phyloP scores from a whole-genome alignment of 164 flowering plant species.

The Dillenia turbinata region DNA sequence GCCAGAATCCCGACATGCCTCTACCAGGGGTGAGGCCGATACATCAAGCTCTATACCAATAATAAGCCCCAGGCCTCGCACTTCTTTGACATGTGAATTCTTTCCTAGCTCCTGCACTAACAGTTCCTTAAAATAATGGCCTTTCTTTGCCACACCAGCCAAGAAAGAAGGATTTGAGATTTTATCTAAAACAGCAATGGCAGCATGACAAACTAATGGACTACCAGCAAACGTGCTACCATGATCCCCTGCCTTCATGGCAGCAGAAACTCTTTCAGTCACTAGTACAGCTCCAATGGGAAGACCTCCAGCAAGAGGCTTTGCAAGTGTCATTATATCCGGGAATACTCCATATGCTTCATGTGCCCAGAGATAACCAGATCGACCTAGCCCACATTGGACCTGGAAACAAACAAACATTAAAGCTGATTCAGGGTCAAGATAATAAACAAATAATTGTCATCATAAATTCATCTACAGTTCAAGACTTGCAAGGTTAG shows the following conservation, averaged over 20 bases:
- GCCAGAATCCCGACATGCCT: slow-evolving; percentile 71
- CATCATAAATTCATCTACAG: not conserved
- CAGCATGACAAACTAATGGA: slow-evolving; percentile 70
- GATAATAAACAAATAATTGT: too few relatives aligned
- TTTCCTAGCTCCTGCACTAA: slow-evolving; percentile 47
- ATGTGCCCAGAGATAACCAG: slow-evolving; percentile 82
- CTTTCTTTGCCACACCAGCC: slow-evolving; percentile 60
- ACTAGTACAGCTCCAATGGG: slow-evolving; percentile 84
- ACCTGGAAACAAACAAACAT: slow-evolving; percentile 35
- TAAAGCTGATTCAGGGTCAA: not conserved
- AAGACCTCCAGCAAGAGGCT: slow-evolving; percentile 91
- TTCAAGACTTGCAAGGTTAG: too few relatives aligned
- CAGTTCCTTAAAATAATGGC: slow-evolving; percentile 43
- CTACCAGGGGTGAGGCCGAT: slow-evolving; percentile 65
- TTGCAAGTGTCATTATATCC: slow-evolving; percentile 91
- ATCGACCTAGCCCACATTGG: slow-evolving; percentile 89
- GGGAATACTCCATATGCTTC: slow-evolving; percentile 72
- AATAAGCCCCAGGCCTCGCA: slow-evolving; percentile 75
- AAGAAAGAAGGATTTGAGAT: slow-evolving; percentile 61
- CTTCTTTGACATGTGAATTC: slow-evolving; percentile 65
- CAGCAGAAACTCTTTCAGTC: slow-evolving; percentile 64
- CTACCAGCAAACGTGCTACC: slow-evolving; percentile 91
- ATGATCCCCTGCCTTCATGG: slow-evolving; percentile 68
- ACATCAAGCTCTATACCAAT: slow-evolving; percentile 83
- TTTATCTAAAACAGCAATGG: slow-evolving; percentile 57